Evolutionary conservation across 2,329 filamentous ascomycete species (phyloP), one percentile per base, ranked within the genome.

Genomic region (Hymenoscyphus albidus): DNA sequence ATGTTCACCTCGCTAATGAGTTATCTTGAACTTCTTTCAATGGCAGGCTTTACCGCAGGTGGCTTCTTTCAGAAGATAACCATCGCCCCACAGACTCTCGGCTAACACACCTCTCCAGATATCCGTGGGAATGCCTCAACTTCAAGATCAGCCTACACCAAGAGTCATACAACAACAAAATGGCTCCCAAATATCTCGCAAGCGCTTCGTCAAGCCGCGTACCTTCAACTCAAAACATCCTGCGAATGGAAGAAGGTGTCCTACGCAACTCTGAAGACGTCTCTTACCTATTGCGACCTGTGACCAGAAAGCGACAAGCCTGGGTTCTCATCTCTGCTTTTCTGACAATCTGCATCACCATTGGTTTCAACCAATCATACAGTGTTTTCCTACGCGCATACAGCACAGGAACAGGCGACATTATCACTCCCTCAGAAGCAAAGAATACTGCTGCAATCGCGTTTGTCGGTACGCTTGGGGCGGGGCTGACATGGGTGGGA

Each of bases 361-460:
- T 82, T 58, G 80, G 80, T 12, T 78, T 82, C 63, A 83, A 83
- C 67, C 80, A 82, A 64, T 77, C 76, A 40, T 83, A 79, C 66
- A 80, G 80, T 10, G 79, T 82, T 10, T 83, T 82, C 62, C 80
- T 82, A 67, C 75, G 79, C 58, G 81, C 80, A 68, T 83, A 82
- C 67, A 77, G 80, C 58, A 80, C 79, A 4, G 54, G 10, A 12
- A 10, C 12, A 13, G 54, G 22, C 12, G 27, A 22, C 12, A 70
- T 82, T n/a, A 74, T 82, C 14, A 70, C 70, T 2, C 71, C 72
- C 6, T 65, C 72, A 1, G 74, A 77, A 16, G 69, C 73, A 5
- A 70, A 72, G 1, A 73, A 77, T n/a, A 78, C 76, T 14, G 80
- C 81, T 0, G 69, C 81, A 54, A 73, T 83, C 18, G 78, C 79